Evolutionary conservation across 176 grass and related monocot genomes (phyloP).

Genomic region (Ampelocalamus luodianensis): DNA sequence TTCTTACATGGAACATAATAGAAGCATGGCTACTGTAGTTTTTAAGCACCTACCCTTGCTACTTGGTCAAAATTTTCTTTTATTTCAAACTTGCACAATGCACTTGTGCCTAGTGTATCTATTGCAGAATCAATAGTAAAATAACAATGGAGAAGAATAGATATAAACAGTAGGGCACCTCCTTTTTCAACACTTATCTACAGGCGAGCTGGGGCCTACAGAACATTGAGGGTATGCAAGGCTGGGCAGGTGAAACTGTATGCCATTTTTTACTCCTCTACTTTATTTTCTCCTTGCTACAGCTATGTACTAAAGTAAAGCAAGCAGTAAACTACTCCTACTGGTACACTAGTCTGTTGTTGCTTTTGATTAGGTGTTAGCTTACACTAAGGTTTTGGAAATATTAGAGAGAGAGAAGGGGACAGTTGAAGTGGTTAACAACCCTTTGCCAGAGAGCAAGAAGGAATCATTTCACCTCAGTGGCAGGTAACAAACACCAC

Average conservation of each 20-base stretch:
- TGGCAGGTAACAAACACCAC: constrained; percentile 61
- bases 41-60: neutral
- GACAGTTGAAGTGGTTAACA: constrained; percentile 60
- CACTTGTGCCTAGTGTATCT: neutral
- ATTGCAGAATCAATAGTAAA: constrained; percentile 13
- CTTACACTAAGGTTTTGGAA: constrained; percentile 60
- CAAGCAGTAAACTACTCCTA: constrained; percentile 54
- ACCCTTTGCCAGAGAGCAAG: constrained; percentile 53
- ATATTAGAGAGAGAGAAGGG: constrained; percentile 9
- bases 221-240: constrained; percentile 44
- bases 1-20: constrained; percentile 15
- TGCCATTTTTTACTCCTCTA: constrained; percentile 38
- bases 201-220: constrained; percentile 40
- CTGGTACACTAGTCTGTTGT: constrained; percentile 40
- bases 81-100: constrained; percentile 32
- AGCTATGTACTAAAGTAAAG: constrained; percentile 63
- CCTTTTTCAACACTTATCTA: constrained; percentile 9
- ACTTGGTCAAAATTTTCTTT: constrained; percentile 27
- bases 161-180: neutral
- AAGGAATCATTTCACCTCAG: constrained; percentile 66
- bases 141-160: constrained; percentile 22
- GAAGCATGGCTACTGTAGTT: neutral
- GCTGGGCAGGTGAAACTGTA: constrained; percentile 45
- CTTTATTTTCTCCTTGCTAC: constrained; percentile 51
- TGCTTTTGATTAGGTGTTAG: constrained; percentile 52